Evolutionary conservation across 2,329 filamentous ascomycete species (phyloP), one percentile per base, ranked within the genome.

Genomic region (Berkeleyomyces basicola): DNA sequence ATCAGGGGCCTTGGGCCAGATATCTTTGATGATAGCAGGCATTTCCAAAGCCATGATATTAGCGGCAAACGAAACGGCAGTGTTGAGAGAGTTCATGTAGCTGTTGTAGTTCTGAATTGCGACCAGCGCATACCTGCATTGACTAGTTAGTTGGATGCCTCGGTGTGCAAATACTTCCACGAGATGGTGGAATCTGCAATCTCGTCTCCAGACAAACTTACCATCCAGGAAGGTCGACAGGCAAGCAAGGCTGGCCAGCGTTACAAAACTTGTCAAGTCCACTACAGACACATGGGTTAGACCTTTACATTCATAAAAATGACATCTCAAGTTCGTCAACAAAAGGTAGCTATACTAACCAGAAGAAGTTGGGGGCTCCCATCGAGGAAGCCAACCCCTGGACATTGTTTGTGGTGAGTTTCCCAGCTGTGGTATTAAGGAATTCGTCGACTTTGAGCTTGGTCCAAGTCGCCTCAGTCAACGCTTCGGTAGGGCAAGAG

Each of bases 21-120:
- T 58, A 39, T 67, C 66, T 2, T 42, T 9, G 16, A 67, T 63
- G 9, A 67, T 59, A 2, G 43, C 58, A 7, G 61, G 65, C 4
- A 67, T 61, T 14, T 33, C 53, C 23, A 66, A 57, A n/a, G 57
- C 46, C 23, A 66, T 23, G 55, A 66, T 67, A 60, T 59, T 65
- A 3, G 58, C 61, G 23, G 64, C 57, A n/a, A 64, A 64, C n/a
- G 31, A 61, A 46, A 67, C 53, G 51, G 65, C 63, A 1, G 64
- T 67, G 61, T 67, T 63, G 57, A 66, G 33, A 7, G 61, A 61
- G 42, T 67, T 66, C 64, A 66, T 63, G 44, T 66, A 65, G 10
- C 59, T 58, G 42, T 66, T 66, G 60, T 61, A 66, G 16, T 62
- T 61, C 57, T 66, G 62, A 1, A 63, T 59, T 10, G 33, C 64